These are phyloP conservation scores for Candida broadrunensis DNA, from an alignment of 805 yeast species.

Conservation along the genomic window DNA sequence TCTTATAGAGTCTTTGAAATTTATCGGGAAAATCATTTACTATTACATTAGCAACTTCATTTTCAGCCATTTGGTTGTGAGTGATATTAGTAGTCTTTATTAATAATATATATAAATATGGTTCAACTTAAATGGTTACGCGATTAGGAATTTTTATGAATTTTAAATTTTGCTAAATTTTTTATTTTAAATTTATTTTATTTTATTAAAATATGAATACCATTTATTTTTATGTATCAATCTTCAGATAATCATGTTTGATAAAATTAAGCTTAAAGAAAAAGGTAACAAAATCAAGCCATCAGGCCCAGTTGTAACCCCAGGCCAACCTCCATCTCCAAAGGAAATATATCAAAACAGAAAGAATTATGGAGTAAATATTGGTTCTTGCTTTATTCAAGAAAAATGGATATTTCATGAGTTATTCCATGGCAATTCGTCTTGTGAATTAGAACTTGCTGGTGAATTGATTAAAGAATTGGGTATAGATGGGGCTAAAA, in stretches of 20 bases:
- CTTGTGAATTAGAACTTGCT: conserved; percentile 74
- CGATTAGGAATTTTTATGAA: too few relatives aligned
- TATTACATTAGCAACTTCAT: neutral
- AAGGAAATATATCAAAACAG: conserved; percentile 57
- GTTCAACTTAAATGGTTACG: too few relatives aligned
- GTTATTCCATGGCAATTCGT: conserved; percentile 52
- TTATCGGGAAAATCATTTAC: neutral
- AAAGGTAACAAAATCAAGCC: conserved; percentile 18
- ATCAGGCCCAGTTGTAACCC: conserved; percentile 25
- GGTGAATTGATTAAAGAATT: conserved; percentile 41
- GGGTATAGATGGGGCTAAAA: conserved; percentile 54
- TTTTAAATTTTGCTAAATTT: too few relatives aligned
- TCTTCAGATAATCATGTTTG: conserved; percentile 29
- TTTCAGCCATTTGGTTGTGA: neutral
- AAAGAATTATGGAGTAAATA: conserved; percentile 76
- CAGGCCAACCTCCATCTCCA: conserved; percentile 30
- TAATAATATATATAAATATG: too few relatives aligned
- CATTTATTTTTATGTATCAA: too few relatives aligned
- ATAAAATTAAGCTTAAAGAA: conserved; percentile 30
- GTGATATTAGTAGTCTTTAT: too few relatives aligned
- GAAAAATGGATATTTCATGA: conserved; percentile 77
- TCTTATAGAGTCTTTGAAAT: conserved; percentile 11
- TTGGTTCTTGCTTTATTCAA: conserved; percentile 76
- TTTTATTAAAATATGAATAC: too few relatives aligned
- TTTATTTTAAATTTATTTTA: too few relatives aligned